phyloP scores from a whole-genome alignment of 106 monocot genomes.

The Acorus gramineus region DNA sequence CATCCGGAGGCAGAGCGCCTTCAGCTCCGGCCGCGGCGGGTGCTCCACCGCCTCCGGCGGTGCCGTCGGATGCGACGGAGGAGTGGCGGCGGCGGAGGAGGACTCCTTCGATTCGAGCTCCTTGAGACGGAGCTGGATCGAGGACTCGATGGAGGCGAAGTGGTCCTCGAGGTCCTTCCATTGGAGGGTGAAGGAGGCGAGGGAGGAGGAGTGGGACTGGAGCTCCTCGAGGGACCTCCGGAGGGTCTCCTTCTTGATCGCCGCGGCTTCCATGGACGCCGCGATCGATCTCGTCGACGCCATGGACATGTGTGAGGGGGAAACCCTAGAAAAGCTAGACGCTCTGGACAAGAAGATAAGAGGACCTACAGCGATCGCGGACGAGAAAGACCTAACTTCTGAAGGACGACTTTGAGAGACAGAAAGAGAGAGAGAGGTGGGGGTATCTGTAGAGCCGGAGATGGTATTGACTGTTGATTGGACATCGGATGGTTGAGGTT shows the following conservation, averaged over 20 bases:
- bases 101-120: constrained; percentile 21
- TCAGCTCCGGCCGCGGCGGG: constrained; percentile 23
- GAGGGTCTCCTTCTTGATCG: constrained; percentile 40
- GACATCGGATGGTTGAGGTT: too few relatives aligned
- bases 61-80: not conserved
- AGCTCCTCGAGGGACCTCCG: constrained; percentile 35
- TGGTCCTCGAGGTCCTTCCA: constrained; percentile 60
- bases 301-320: constrained; percentile 9
- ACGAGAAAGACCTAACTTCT: too few relatives aligned
- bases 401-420: too few relatives aligned
- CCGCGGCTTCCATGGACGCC: constrained; percentile 27
- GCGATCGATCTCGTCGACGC: constrained; percentile 20
- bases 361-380: too few relatives aligned
- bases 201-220: constrained; percentile 30
- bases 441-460: too few relatives aligned
- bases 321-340: not conserved
- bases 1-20: constrained; percentile 29
- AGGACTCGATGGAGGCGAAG: constrained; percentile 24
- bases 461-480: too few relatives aligned
- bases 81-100: not conserved
- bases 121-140: constrained; percentile 35
- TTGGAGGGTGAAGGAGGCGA: constrained; percentile 33
- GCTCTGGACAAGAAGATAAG: too few relatives aligned
- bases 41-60: constrained; percentile 4
- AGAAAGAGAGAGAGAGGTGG: too few relatives aligned